Evolutionary conservation across 306 rosid species (phyloP), one percentile per base, ranked within the genome.

Genomic region (Spatholobus suberectus): DNA sequence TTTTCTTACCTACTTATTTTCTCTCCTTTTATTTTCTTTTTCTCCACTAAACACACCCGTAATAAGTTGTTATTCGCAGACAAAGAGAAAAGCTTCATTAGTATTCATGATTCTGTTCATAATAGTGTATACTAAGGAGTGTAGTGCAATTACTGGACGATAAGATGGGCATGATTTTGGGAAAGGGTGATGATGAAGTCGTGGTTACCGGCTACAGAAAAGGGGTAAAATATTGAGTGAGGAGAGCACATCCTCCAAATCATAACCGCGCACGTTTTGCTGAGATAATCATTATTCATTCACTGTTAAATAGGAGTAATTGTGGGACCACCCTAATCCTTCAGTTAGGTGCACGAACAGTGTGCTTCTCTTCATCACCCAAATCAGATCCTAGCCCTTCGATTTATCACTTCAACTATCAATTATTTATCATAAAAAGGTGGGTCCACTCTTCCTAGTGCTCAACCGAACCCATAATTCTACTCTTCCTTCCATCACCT

Each of bases 291-390:
- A 68, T 41, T 54, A 32, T 47, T 23, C 38, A 7, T 66, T 63
- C 51, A 41, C 44, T 43, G 81, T 13, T 14, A n/a, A n/a, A n/a
- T n/a, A n/a, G n/a, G n/a, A n/a, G n/a, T n/a, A 54, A 29, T 8
- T 65, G 0, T 58, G 86, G 86, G 62, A 29, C 68, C 27, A 55
- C 47, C 27, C 57, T 46, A 68, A 54, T 49, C 70, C 81, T 66
- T 71, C 73, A 41, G 37, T 51, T 77, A 23, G 55, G 29, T 62
- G 38, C 76, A 51, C 71, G 63, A 72, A 79, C 80, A 62, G 43
- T 65, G 78, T 65, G 35, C 37, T 1, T 29, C 43, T 59, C 77
- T 73, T 82, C 73, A 29, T 26, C 5, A 72, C 29, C 54, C 72
- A 69, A 32, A 20, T 47, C 49, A 65, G 67, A 51, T 78, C 52